Conservation (phyloP, 2,329 filamentous ascomycete genomes). For the Paecilomyces formosus region DNA sequence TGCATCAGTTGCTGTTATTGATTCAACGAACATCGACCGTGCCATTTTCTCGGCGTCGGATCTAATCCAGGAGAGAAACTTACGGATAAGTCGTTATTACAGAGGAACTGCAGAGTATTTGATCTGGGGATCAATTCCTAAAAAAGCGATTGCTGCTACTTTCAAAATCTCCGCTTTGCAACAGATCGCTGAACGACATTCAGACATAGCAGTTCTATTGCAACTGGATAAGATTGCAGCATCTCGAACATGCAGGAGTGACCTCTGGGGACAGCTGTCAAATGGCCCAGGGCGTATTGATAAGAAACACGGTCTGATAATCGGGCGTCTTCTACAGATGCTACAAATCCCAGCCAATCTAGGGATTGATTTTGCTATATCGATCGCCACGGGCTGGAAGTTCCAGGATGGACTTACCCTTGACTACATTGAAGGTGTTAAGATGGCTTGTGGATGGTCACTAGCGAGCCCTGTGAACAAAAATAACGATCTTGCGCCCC, state of each 20-base stretch:
- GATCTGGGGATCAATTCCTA: constrained; percentile 24
- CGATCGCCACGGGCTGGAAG: constrained; percentile 15
- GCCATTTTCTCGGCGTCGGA: constrained; percentile 19
- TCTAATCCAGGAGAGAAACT: constrained; percentile 12
- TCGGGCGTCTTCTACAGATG: constrained; percentile 15
- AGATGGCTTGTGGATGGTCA: neutral
- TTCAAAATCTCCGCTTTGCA: constrained; percentile 18
- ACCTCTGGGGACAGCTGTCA: constrained; percentile 10
- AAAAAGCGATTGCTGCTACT: constrained; percentile 18
- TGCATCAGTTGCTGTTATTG: constrained; percentile 22
- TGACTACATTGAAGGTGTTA: constrained; percentile 8
- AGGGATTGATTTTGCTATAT: constrained; percentile 12
- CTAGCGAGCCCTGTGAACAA: neutral
- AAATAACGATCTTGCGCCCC: neutral
- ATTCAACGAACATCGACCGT: constrained; percentile 15
- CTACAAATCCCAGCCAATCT: constrained; percentile 15
- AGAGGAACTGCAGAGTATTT: constrained; percentile 18
- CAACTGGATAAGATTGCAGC: constrained; percentile 15
- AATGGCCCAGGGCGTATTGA: constrained; percentile 7
- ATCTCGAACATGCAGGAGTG: neutral
- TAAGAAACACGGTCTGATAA: constrained; percentile 8
- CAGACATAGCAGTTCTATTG: constrained; percentile 17
- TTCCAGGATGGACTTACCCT: constrained; percentile 7
- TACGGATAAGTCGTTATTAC: constrained; percentile 14
- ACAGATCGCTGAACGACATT: constrained; percentile 6